Percentiles rank a stretch among this genome's conserved stretches.
Evolutionary conservation across 2,329 filamentous ascomycete genomes (phyloP).

Genomic region (Didymella lethalis): DNA sequence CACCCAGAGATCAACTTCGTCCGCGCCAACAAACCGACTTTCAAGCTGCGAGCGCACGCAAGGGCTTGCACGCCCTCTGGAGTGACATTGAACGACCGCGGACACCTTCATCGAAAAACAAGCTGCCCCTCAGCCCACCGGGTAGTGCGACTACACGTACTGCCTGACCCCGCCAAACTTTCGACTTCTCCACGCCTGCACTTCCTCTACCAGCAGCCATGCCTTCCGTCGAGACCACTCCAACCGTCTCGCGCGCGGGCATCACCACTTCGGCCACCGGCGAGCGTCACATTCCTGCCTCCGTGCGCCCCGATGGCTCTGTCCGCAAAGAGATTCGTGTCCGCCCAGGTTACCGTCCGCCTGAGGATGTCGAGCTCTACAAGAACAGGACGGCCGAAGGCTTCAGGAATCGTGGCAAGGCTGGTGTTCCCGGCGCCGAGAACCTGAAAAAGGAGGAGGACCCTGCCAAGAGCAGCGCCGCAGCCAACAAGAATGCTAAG

Average conservation of each 20-base stretch:
- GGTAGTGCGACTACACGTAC: not conserved
- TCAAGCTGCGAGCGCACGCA: conserved; percentile 5
- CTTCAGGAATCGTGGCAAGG: conserved; percentile 77
- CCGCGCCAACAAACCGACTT: conserved; percentile 2
- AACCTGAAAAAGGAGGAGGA: conserved; percentile 55
- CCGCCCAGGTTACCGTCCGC: conserved; percentile 88
- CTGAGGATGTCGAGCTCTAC: conserved; percentile 95
- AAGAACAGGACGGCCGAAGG: conserved; percentile 88
- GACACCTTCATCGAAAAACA: not conserved
- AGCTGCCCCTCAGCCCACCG: not conserved
- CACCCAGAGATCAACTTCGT: conserved; percentile 7
- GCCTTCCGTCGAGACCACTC: conserved; percentile 42
- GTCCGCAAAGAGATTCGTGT: conserved; percentile 95
- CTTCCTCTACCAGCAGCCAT: conserved; percentile 26
- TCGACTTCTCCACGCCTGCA: not conserved
- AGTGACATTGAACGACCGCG: not conserved
- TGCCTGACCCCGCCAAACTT: conserved; percentile 5
- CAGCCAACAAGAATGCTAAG: conserved; percentile 87
- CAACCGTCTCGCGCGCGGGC: conserved; percentile 53
- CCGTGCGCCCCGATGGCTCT: conserved; percentile 83
- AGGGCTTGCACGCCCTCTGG: conserved; percentile 7
- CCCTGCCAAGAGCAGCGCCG: conserved; percentile 58
- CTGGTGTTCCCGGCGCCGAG: conserved; percentile 77
- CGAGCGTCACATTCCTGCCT: conserved; percentile 88
- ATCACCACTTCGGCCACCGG: conserved; percentile 78